A percentile compares a stretch with the other conserved stretches of the same genome.
phyloP scores from a whole-genome alignment of 805 yeast genomes.

The Candida suzukii region DNA sequence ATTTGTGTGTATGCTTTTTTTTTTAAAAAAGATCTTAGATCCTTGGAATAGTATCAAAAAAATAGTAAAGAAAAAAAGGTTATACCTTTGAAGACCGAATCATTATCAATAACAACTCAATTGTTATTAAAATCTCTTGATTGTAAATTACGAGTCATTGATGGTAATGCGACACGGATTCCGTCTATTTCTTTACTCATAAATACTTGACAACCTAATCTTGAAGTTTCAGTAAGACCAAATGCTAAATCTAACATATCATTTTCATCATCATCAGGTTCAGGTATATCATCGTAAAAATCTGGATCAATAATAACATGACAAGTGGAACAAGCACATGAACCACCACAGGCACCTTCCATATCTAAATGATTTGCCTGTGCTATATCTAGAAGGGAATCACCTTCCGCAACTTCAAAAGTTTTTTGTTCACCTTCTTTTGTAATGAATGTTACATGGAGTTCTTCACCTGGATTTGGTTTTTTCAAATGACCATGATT shows the following conservation, averaged over 20 bases:
- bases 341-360: constrained; percentile 99
- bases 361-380: constrained; percentile 89
- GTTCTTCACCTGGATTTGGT: constrained; percentile 91
- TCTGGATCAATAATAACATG: constrained; percentile 96
- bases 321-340: constrained; percentile 98
- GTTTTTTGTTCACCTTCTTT: constrained; percentile 83
- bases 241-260: constrained; percentile 98
- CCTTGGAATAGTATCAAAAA: too few species aligned
- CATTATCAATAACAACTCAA: neutral
- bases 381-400: constrained; percentile 85
- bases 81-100: too few species aligned
- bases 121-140: constrained; percentile 60
- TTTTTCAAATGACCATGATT: constrained; percentile 82
- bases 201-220: constrained; percentile 89
- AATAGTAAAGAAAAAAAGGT: too few species aligned
- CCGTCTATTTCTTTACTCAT: constrained; percentile 93
- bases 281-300: constrained; percentile 82
- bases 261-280: constrained; percentile 96
- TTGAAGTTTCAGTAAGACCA: constrained; percentile 93
- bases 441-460: constrained; percentile 80
- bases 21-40: too few species aligned
- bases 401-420: constrained; percentile 88
- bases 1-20: too few species aligned
- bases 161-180: constrained; percentile 88
- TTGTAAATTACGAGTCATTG: constrained; percentile 93